Evolutionary conservation across 805 yeast species (phyloP).

Genomic region (Ogataea ganodermae): DNA sequence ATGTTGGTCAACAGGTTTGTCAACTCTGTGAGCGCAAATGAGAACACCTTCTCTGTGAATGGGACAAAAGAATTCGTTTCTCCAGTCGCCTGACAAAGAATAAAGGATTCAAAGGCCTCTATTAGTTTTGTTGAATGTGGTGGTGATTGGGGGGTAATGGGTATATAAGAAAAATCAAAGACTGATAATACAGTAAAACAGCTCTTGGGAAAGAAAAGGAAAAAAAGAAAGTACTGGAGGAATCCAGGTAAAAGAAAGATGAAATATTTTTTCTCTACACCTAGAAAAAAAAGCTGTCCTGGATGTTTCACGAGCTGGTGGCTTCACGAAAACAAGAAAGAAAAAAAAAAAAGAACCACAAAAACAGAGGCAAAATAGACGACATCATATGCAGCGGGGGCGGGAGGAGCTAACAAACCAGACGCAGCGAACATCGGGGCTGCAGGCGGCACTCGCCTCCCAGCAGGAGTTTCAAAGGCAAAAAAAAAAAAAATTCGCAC

Average conservation of each 20-base stretch:
- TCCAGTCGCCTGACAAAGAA: neutral
- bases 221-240: constrained; percentile 4
- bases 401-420: neutral
- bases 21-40: too few species aligned
- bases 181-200: neutral
- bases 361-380: neutral
- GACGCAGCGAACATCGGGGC: neutral
- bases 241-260: constrained; percentile 1
- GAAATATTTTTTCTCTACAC: constrained; percentile 1
- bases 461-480: too few species aligned
- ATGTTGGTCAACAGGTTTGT: too few species aligned
- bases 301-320: constrained; percentile 6
- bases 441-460: neutral
- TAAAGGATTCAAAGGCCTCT: neutral
- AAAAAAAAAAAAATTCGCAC: too few species aligned
- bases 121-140: neutral
- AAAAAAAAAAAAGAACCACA: constrained; percentile 2
- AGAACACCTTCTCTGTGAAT: too few species aligned
- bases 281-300: neutral
- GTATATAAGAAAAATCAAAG: constrained; percentile 5
- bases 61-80: too few species aligned
- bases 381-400: neutral
- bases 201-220: constrained; percentile 6
- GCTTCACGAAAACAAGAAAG: constrained; percentile 5
- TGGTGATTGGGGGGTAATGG: neutral